A percentile compares a stretch with the other conserved stretches of the same genome.
Evolutionary conservation across 257 asterid genomes (phyloP).

Genomic region (Eustoma russellianum): DNA sequence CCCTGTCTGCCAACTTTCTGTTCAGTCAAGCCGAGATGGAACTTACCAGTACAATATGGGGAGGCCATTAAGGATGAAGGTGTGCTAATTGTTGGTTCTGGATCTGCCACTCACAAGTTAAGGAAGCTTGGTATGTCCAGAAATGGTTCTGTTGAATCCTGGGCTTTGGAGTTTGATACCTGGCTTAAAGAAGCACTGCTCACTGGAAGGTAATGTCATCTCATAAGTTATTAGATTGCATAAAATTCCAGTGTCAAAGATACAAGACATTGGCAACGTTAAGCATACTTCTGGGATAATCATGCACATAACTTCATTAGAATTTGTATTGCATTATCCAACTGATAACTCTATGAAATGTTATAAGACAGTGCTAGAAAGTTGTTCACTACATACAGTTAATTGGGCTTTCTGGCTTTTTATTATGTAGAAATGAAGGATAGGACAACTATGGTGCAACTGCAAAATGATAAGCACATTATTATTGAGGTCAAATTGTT

Average conservation of each 20-base stretch:
- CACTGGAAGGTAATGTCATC: constrained; percentile 39
- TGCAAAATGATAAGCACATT: no score
- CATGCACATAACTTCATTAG: no score
- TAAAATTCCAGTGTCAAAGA: neutral
- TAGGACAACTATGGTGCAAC: no score
- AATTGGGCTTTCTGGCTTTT: no score
- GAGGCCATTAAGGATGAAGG: constrained; percentile 59
- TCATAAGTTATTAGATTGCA: neutral
- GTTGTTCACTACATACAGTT: no score
- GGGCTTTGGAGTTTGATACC: constrained; percentile 59
- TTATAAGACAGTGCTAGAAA: no score
- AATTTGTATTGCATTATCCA: no score
- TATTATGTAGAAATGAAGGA: no score
- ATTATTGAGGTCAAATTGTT: no score
- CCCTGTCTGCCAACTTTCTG: constrained; percentile 76
- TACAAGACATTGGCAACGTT: neutral
- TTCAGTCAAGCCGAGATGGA: constrained; percentile 55
- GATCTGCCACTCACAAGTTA: constrained; percentile 67
- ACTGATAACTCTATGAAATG: no score
- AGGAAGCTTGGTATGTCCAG: constrained; percentile 24
- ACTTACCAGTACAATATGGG: constrained; percentile 66
- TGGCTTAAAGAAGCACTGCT: constrained; percentile 66
- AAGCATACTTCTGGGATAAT: no score
- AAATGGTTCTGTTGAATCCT: constrained; percentile 27
- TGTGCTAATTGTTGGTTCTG: constrained; percentile 68